Percentiles rank a stretch among this genome's conserved stretches.
Evolutionary conservation across 805 yeast genomes (phyloP).

Genomic region (Hanseniaspora lachancei): DNA sequence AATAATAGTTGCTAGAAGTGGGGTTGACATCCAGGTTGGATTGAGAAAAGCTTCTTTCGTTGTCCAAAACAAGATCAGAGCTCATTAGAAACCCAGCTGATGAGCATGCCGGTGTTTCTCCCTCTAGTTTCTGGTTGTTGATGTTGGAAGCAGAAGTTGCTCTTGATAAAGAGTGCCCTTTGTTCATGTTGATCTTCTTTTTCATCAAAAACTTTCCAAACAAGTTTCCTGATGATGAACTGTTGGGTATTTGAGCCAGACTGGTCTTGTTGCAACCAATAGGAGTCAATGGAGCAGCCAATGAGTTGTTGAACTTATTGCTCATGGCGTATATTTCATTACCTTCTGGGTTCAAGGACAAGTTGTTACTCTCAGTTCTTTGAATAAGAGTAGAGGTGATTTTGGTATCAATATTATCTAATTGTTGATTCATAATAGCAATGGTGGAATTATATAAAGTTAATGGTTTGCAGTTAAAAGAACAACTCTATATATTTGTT

Average conservation of each 20-base stretch:
- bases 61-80: slow-evolving; percentile 2
- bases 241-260: neutral
- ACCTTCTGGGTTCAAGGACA: neutral
- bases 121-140: neutral
- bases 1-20: slow-evolving; percentile 1
- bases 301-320: neutral
- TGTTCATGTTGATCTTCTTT: slow-evolving; percentile 2
- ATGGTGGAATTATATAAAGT: neutral
- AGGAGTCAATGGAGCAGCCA: slow-evolving; percentile 11
- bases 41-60: slow-evolving; percentile 6
- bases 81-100: neutral
- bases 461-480: neutral
- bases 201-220: slow-evolving; percentile 12
- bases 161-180: neutral
- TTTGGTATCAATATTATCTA: neutral
- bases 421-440: neutral
- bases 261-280: slow-evolving; percentile 11
- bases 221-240: neutral
- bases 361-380: neutral
- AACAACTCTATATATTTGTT: no score
- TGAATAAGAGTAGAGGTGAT: neutral
- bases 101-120: neutral
- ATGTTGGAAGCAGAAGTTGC: neutral
- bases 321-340: neutral
- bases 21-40: neutral